phyloP scores from a whole-genome alignment of 148 eudicot species.

The Camellia sinensis region DNA sequence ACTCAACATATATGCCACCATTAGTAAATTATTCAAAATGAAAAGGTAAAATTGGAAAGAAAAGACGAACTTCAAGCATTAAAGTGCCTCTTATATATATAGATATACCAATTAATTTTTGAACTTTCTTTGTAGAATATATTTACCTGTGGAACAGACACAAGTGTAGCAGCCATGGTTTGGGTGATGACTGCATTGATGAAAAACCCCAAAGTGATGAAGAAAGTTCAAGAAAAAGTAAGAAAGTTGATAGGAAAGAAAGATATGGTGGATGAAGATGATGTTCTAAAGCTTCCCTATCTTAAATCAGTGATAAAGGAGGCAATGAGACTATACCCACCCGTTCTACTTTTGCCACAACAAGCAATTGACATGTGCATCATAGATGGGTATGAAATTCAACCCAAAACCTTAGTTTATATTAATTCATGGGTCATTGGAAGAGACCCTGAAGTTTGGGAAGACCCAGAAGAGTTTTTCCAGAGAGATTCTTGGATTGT shows the following conservation, averaged over 20 bases:
- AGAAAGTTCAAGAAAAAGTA: slow-evolving; percentile 14
- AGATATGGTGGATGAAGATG: slow-evolving; percentile 7
- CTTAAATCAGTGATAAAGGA: slow-evolving; percentile 16
- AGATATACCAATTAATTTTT: too few relatives aligned
- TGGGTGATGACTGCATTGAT: slow-evolving; percentile 13
- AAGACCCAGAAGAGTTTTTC: slow-evolving; percentile 13
- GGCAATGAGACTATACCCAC: slow-evolving; percentile 1
- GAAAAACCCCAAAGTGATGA: background rate
- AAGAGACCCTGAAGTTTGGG: slow-evolving; percentile 18
- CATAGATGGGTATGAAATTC: slow-evolving; percentile 11
- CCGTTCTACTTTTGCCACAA: slow-evolving; percentile 4
- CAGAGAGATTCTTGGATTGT: slow-evolving; percentile 6
- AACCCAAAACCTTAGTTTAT: slow-evolving; percentile 16
- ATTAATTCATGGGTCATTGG: slow-evolving; percentile 15
- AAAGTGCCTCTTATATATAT: background rate
- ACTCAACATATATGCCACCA: too few relatives aligned
- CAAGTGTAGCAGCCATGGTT: background rate
- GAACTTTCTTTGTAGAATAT: background rate
- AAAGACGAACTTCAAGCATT: too few relatives aligned
- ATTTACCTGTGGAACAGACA: slow-evolving; percentile 4
- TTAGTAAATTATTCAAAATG: background rate
- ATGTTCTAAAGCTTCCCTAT: slow-evolving; percentile 2
- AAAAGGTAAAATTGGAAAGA: background rate
- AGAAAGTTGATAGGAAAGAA: background rate
- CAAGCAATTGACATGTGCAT: slow-evolving; percentile 1